Conservation (phyloP, 345 rosid species). For the Salix viminalis region DNA sequence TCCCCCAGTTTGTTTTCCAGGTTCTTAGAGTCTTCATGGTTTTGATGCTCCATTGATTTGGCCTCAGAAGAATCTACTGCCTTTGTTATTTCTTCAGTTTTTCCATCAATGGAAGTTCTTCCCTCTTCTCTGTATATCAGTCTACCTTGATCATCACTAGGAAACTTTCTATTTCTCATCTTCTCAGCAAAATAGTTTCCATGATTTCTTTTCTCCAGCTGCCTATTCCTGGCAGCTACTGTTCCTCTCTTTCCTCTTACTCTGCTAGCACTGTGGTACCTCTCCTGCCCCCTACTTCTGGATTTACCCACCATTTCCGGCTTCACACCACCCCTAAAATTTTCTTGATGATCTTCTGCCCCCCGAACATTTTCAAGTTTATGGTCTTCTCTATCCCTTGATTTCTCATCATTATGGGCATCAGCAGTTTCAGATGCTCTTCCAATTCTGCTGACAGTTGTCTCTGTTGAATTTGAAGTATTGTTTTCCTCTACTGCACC, state of each 20-base stretch:
- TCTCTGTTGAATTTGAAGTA: conserved; percentile 7
- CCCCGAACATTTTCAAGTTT: conserved; percentile 4
- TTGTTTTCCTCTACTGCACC: neutral
- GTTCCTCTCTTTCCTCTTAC: conserved; percentile 35
- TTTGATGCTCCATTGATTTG: conserved; percentile 10
- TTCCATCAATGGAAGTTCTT: neutral
- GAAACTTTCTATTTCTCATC: conserved; percentile 7
- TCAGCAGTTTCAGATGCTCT: conserved; percentile 5
- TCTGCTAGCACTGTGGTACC: conserved; percentile 13
- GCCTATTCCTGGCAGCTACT: conserved; percentile 28
- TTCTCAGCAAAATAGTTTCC: neutral
- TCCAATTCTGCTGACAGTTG: neutral
- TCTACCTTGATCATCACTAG: conserved; percentile 1
- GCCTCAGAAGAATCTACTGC: neutral
- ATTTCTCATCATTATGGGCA: neutral
- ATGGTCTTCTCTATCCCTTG: conserved; percentile 9
- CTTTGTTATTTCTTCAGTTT: neutral
- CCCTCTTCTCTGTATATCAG: conserved; percentile 12
- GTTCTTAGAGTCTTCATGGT: conserved; percentile 10
- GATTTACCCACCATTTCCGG: conserved; percentile 16
- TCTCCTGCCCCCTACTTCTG: conserved; percentile 7
- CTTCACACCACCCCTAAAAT: conserved; percentile 17
- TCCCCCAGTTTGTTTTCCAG: neutral
- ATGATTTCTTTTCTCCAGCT: conserved; percentile 18
- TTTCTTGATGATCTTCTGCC: conserved; percentile 7